Evolutionary conservation across 2,329 filamentous ascomycete genomes (phyloP).

Genomic region (Eutypa lata): DNA sequence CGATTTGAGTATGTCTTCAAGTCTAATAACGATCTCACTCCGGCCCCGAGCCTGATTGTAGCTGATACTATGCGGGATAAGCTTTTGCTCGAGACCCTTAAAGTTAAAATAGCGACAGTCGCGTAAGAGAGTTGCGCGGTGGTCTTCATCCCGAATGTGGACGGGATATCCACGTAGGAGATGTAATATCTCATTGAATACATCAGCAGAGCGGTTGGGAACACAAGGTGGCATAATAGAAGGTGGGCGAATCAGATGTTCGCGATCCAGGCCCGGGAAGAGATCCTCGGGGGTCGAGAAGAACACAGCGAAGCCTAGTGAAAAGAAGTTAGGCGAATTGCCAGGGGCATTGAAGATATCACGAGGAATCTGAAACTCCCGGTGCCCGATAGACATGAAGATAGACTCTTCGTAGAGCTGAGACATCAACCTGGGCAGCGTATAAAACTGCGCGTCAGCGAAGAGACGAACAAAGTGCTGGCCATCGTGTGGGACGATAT

Average conservation of each 20-base stretch:
- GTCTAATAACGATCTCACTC: conserved; percentile 72
- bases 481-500: conserved; percentile 76
- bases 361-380: conserved; percentile 84
- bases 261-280: conserved; percentile 80
- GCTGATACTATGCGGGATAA: conserved; percentile 73
- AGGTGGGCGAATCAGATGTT: conserved; percentile 78
- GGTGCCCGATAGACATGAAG: conserved; percentile 84
- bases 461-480: conserved; percentile 89
- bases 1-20: conserved; percentile 87
- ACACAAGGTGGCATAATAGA: conserved; percentile 81
- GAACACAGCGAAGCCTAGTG: conserved; percentile 83
- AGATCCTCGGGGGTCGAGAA: conserved; percentile 76
- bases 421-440: conserved; percentile 79
- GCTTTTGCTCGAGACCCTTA: conserved; percentile 82
- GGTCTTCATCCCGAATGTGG: conserved; percentile 69
- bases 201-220: conserved; percentile 76
- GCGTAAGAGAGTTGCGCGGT: conserved; percentile 72
- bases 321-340: conserved; percentile 95
- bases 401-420: conserved; percentile 90
- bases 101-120: conserved; percentile 94
- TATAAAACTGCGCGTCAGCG: conserved; percentile 94
- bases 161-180: conserved; percentile 81
- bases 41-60: conserved; percentile 68
- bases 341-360: conserved; percentile 82
- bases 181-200: conserved; percentile 78